Evolutionary conservation across 108 stramenopile species (phyloP).

Genomic region (Pseudonitzschia delicatissima): DNA sequence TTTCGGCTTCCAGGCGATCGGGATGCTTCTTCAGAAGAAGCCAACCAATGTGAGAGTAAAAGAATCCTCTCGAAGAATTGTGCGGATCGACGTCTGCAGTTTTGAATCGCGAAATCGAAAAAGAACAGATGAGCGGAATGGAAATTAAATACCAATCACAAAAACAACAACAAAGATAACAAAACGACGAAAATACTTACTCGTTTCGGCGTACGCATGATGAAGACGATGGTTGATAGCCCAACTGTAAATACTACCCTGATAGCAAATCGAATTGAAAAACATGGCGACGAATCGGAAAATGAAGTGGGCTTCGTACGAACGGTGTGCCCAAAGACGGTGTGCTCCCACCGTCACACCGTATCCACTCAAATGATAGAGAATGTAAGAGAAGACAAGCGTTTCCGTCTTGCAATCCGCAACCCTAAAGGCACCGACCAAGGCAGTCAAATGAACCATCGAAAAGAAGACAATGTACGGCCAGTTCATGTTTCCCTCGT

Average conservation of each 20-base stretch:
- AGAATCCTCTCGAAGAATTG: conserved; percentile 98
- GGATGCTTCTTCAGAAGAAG: conserved; percentile 97
- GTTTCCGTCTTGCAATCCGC: conserved; percentile 69
- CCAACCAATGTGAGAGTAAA: conserved; percentile 99
- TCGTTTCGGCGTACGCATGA: conserved; percentile 97
- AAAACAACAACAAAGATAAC: background rate
- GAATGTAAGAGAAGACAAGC: conserved; percentile 87
- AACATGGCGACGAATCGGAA: conserved; percentile 92
- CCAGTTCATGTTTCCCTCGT: conserved; percentile 92
- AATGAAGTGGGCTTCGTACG: conserved; percentile 87
- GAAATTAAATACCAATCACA: background rate
- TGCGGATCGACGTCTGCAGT: conserved; percentile 96
- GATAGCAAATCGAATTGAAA: conserved; percentile 96
- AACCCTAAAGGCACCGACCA: conserved; percentile 71
- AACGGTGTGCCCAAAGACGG: conserved; percentile 96
- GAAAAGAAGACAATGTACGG: conserved; percentile 95
- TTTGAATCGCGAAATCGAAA: background rate
- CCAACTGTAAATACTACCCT: conserved; percentile 98
- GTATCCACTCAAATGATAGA: conserved; percentile 96
- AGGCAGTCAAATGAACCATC: conserved; percentile 85
- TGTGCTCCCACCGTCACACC: conserved; percentile 98
- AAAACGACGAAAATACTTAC: background rate
- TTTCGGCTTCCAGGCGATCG: conserved; percentile 89
- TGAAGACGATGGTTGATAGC: conserved; percentile 95
- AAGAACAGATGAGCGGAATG: background rate